Conservation (phyloP, 208 protist species). For the Acanthamoeba healyi region DNA sequence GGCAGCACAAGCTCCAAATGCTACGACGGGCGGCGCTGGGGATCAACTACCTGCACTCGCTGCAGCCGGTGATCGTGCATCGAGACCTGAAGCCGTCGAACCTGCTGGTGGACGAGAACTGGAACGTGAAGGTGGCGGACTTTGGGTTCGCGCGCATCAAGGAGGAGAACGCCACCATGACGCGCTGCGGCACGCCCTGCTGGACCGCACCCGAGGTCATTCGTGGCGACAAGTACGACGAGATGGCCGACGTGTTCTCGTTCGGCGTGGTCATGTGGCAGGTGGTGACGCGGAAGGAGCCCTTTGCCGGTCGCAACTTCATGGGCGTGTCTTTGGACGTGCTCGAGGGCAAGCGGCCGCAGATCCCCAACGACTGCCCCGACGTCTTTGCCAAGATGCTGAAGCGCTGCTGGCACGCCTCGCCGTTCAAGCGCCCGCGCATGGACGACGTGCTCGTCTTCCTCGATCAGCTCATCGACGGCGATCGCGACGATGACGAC, state of each 20-base stretch:
- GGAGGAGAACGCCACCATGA: conserved; percentile 18
- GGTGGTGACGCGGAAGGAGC: not conserved
- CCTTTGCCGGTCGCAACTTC: not conserved
- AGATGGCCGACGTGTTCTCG: not conserved
- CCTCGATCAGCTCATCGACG: not conserved
- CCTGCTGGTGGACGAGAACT: conserved; percentile 85
- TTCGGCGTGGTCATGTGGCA: conserved; percentile 4
- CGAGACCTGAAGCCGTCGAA: conserved; percentile 84
- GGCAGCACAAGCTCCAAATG: conserved; percentile 45
- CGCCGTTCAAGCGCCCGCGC: not conserved
- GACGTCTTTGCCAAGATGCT: not conserved
- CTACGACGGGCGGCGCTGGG: conserved; percentile 73
- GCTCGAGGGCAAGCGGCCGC: not conserved
- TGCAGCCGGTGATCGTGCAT: conserved; percentile 83
- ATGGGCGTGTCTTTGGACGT: not conserved
- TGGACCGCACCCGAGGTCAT: conserved; percentile 27
- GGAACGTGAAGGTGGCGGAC: conserved; percentile 78
- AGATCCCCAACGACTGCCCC: not conserved
- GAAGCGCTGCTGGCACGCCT: not conserved
- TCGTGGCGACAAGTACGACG: not conserved
- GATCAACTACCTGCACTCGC: conserved; percentile 85
- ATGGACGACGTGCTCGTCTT: not conserved
- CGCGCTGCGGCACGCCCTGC: not conserved
- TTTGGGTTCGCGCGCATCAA: not conserved
- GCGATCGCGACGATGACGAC: not conserved